Percentiles rank a stretch among this genome's conserved stretches.
Conservation (phyloP, 1,284 basidiomycete genomes). For the Pascua guehoae region DNA sequence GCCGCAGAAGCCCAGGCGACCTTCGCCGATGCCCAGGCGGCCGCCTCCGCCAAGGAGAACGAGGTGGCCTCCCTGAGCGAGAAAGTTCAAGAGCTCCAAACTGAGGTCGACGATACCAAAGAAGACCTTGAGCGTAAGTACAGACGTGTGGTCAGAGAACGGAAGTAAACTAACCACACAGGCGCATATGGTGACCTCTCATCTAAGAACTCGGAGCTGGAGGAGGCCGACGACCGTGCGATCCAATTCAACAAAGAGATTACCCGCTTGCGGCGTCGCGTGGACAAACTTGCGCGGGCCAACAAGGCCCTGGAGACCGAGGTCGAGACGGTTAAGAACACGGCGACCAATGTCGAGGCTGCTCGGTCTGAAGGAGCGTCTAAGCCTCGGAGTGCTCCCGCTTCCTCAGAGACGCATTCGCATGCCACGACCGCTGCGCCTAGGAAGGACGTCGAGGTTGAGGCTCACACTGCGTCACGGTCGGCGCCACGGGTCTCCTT, state of each 20-base stretch:
- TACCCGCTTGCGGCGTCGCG: slow-evolving; percentile 1
- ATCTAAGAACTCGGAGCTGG: slow-evolving; percentile 18
- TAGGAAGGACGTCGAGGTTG: too few relatives aligned
- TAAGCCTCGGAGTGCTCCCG: too few relatives aligned
- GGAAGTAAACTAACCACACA: neutral
- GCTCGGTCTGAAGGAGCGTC: too few relatives aligned
- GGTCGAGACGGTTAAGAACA: slow-evolving; percentile 10
- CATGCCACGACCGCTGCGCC: too few relatives aligned
- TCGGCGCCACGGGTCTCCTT: too few relatives aligned
- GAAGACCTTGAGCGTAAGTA: slow-evolving; percentile 15
- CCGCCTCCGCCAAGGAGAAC: neutral
- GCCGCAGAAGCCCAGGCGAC: neutral
- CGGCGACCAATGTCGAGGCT: neutral
- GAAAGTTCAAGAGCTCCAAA: slow-evolving; percentile 30
- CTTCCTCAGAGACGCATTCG: too few relatives aligned
- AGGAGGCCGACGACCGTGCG: slow-evolving; percentile 21
- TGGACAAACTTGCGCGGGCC: slow-evolving; percentile 15
- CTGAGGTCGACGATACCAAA: slow-evolving; percentile 19
- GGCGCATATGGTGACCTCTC: slow-evolving; percentile 5
- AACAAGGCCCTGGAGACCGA: slow-evolving; percentile 7
- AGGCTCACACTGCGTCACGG: too few relatives aligned
- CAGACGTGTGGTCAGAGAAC: fast-evolving
- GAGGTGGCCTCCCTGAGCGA: slow-evolving; percentile 10
- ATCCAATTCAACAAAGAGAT: slow-evolving; percentile 18
- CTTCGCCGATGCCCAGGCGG: neutral